Evolutionary conservation across 345 rosid genomes (phyloP).

Genomic region (Salix udensis): DNA sequence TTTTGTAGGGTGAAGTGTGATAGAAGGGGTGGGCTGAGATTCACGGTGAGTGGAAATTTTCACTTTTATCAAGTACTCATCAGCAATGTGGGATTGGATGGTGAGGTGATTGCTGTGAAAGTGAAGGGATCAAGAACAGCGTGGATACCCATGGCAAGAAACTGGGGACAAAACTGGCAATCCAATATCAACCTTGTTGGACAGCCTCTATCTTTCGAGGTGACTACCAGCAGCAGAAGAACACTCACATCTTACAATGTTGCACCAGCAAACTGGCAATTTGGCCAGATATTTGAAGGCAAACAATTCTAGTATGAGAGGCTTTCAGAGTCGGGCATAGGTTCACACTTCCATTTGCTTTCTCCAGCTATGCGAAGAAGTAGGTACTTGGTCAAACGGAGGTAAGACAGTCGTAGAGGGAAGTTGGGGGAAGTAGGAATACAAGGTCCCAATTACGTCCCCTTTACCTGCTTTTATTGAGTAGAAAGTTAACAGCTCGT

Average conservation of each 20-base stretch:
- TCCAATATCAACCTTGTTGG: constrained; percentile 62
- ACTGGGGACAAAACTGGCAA: constrained; percentile 69
- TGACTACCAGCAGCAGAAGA: constrained; percentile 53
- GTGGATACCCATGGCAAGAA: constrained; percentile 92
- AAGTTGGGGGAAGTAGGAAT: constrained; percentile 6
- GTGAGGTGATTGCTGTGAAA: constrained; percentile 74
- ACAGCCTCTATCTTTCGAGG: constrained; percentile 88
- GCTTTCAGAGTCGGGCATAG: neutral
- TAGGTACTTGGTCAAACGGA: constrained; percentile 15
- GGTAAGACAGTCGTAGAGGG: constrained; percentile 7
- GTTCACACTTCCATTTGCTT: neutral
- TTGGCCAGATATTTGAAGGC: constrained; percentile 79
- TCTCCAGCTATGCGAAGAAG: neutral
- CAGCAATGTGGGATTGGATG: constrained; percentile 77
- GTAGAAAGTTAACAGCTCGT: constrained; percentile 1
- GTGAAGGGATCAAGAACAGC: constrained; percentile 90
- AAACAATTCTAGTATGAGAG: constrained; percentile 51
- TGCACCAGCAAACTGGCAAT: constrained; percentile 77
- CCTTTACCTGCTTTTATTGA: constrained; percentile 5
- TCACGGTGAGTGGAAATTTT: constrained; percentile 62
- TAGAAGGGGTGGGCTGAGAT: constrained; percentile 71
- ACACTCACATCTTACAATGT: constrained; percentile 74
- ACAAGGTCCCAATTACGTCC: constrained; percentile 18
- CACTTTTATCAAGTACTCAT: constrained; percentile 70
- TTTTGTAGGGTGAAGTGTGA: constrained; percentile 59